phyloP scores from a whole-genome alignment of 2,329 filamentous ascomycete species.

The Calonectria henricotiae region DNA sequence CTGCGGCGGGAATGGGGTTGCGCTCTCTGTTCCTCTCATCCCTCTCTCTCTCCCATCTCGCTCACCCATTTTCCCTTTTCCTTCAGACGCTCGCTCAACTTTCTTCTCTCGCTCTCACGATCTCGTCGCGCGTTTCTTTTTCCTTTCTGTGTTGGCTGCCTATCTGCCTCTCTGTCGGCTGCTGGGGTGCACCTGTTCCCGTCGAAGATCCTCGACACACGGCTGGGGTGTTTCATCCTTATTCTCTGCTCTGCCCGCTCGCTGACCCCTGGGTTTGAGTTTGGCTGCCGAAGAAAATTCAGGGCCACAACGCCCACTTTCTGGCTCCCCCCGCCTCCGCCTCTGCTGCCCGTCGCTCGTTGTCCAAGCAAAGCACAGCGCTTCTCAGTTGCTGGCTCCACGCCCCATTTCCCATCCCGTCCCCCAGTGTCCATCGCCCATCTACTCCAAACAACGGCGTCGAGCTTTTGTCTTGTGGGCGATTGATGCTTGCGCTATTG shows the following conservation, averaged over 20 bases:
- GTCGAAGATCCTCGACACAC: constrained; percentile 25
- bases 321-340: constrained; percentile 38
- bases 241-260: constrained; percentile 26
- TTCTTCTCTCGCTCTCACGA: constrained; percentile 30
- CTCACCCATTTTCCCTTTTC: constrained; percentile 13
- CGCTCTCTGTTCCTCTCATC: constrained; percentile 26
- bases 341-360: constrained; percentile 44
- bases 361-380: constrained; percentile 41
- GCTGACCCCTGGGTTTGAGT: constrained; percentile 32
- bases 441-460: constrained; percentile 51
- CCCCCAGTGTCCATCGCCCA: constrained; percentile 40
- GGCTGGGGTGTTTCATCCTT: constrained; percentile 31
- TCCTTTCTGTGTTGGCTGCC: constrained; percentile 17
- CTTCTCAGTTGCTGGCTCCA: constrained; percentile 40
- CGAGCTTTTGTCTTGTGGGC: constrained; percentile 40
- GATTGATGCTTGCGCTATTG: constrained; percentile 44
- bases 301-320: constrained; percentile 17
- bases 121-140: constrained; percentile 11
- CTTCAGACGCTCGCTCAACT: constrained; percentile 36
- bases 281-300: constrained; percentile 27
- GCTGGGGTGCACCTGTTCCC: constrained; percentile 20
- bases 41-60: constrained; percentile 16
- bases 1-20: constrained; percentile 24
- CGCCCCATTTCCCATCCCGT: constrained; percentile 42
- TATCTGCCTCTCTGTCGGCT: background rate